Evolutionary conservation across 352 stramenopile species (phyloP).

Genomic region (Peronospora belbahrii): DNA sequence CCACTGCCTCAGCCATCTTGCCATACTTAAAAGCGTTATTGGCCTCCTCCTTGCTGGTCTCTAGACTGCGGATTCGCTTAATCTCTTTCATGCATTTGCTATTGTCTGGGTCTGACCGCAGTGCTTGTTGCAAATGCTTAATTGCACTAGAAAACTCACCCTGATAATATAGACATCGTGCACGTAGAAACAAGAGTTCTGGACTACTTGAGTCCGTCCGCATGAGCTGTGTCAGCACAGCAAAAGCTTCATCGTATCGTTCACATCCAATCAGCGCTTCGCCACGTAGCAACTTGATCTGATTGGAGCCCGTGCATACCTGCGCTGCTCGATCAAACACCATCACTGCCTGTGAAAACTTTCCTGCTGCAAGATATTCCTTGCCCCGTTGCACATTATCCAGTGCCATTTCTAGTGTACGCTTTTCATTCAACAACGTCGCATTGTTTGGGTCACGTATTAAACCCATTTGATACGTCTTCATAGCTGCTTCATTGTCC

Average conservation of each 20-base stretch:
- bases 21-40: slow-evolving; percentile 87
- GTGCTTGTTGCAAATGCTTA: slow-evolving; percentile 88
- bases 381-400: slow-evolving; percentile 71
- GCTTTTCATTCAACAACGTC: slow-evolving; percentile 68
- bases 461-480: slow-evolving; percentile 67
- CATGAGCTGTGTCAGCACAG: slow-evolving; percentile 75
- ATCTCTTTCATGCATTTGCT: slow-evolving; percentile 81
- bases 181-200: slow-evolving; percentile 82
- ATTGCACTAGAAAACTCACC: slow-evolving; percentile 90
- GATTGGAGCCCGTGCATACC: slow-evolving; percentile 57
- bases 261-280: slow-evolving; percentile 73
- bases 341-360: slow-evolving; percentile 58
- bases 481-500: slow-evolving; percentile 57
- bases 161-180: slow-evolving; percentile 87
- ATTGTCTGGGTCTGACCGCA: slow-evolving; percentile 88
- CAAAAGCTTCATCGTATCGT: slow-evolving; percentile 79
- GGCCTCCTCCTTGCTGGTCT: slow-evolving; percentile 84
- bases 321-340: slow-evolving; percentile 65
- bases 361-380: slow-evolving; percentile 54
- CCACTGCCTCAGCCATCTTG: slow-evolving; percentile 72
- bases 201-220: slow-evolving; percentile 72
- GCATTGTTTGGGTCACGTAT: slow-evolving; percentile 74
- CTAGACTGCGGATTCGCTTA: slow-evolving; percentile 78
- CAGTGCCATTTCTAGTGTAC: slow-evolving; percentile 69
- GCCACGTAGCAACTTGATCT: slow-evolving; percentile 61